Evolutionary conservation across 805 yeast species (phyloP).

Genomic region (Maudiozyma saulgeensis): DNA sequence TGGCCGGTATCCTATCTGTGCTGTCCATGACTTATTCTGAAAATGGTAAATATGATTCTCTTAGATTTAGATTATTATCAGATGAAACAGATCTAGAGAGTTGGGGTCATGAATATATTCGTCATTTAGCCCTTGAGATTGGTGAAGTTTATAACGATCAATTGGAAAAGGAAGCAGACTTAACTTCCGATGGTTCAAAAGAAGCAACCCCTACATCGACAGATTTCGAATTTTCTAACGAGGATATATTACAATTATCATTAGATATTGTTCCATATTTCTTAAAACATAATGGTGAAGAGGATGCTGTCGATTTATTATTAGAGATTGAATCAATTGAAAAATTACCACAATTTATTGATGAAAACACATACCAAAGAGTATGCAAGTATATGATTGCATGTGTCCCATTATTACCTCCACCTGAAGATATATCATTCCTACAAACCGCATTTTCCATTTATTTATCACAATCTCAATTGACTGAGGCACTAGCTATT

Average conservation of each 20-base stretch:
- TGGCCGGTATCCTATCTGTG: constrained; percentile 87
- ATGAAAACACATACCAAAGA: constrained; percentile 71
- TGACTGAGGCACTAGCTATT: constrained; percentile 81
- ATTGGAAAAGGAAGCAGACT: constrained; percentile 29
- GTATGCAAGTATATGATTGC: constrained; percentile 92
- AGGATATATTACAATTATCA: constrained; percentile 52
- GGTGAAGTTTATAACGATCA: constrained; percentile 73
- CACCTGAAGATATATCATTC: constrained; percentile 83
- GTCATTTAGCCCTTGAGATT: constrained; percentile 90
- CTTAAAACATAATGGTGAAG: constrained; percentile 92
- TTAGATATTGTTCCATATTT: constrained; percentile 79
- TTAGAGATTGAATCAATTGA: constrained; percentile 85
- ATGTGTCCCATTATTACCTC: constrained; percentile 93
- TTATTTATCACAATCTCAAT: constrained; percentile 65
- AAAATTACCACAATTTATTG: constrained; percentile 73
- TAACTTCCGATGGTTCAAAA: constrained; percentile 9
- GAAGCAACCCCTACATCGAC: constrained; percentile 7
- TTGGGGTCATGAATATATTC: constrained; percentile 98
- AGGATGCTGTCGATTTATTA: constrained; percentile 92
- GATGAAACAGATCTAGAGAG: constrained; percentile 51
- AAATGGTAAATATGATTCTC: constrained; percentile 66
- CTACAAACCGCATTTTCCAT: constrained; percentile 82
- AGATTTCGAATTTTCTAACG: constrained; percentile 24
- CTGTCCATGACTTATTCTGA: constrained; percentile 91
- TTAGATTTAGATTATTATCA: constrained; percentile 66